These are phyloP conservation scores for Aspergillus carlsbadensis DNA, from an alignment of 495 filamentous ascomycete genomes.

Conservation along the genomic window DNA sequence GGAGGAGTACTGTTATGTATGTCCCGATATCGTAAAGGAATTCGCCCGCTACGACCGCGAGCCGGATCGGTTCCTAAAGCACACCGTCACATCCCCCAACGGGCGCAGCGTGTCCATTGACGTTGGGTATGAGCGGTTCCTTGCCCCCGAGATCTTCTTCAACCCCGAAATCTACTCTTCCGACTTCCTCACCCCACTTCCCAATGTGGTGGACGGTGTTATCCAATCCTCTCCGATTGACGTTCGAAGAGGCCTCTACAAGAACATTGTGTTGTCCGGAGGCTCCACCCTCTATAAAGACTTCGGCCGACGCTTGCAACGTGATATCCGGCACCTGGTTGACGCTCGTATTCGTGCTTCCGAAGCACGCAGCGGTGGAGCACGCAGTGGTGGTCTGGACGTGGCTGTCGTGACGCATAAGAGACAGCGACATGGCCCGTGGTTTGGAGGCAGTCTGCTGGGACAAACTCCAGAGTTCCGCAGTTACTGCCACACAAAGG, in stretches of 20 bases:
- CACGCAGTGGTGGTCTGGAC: conserved; percentile 78
- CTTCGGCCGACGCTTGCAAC: conserved; percentile 91
- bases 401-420: conserved; percentile 97
- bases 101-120: conserved; percentile 83
- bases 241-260: conserved; percentile 94
- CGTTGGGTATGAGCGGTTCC: conserved; percentile 96
- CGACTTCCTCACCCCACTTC: conserved; percentile 94
- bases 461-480: conserved; percentile 99
- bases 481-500: conserved; percentile 98
- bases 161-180: conserved; percentile 99
- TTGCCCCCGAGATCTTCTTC: conserved; percentile 99
- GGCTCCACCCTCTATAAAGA: conserved; percentile 97
- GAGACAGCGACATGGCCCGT: conserved; percentile 92
- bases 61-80: conserved; percentile 84
- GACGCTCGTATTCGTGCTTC: conserved; percentile 88
- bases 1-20: conserved; percentile 97
- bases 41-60: conserved; percentile 91
- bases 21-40: conserved; percentile 97
- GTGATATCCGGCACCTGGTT: conserved; percentile 93
- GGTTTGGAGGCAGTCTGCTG: conserved; percentile 95
- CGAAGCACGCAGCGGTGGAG: conserved; percentile 84
- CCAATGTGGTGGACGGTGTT: conserved; percentile 89
- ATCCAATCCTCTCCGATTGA: conserved; percentile 98
- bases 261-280: conserved; percentile 98
- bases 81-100: conserved; percentile 82